Percentiles rank a stretch among this genome's conserved stretches.
phyloP scores from a whole-genome alignment of 1,139 yeast genomes.

The Geotrichum aggregatum region DNA sequence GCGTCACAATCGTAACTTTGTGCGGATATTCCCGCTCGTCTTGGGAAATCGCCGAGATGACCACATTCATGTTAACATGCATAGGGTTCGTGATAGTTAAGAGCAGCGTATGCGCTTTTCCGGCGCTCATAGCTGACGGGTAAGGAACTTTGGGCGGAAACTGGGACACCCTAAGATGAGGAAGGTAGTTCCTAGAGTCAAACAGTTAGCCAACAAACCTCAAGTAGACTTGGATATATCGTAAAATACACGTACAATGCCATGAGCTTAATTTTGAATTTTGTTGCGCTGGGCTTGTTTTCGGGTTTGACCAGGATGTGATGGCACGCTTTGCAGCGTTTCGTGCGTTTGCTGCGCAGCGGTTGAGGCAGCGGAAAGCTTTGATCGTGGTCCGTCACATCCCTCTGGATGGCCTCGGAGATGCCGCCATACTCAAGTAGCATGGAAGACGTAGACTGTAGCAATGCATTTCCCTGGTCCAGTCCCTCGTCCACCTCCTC shows the following conservation, averaged over 20 bases:
- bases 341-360: constrained; percentile 31
- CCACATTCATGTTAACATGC: constrained; percentile 27
- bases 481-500: constrained; percentile 20
- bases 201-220: background rate
- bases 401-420: constrained; percentile 9
- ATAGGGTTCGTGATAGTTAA: constrained; percentile 33
- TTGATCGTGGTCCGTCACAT: constrained; percentile 15
- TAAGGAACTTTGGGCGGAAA: constrained; percentile 16
- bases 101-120: constrained; percentile 20
- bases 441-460: constrained; percentile 13
- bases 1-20: constrained; percentile 28
- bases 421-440: background rate
- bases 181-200: constrained; percentile 24
- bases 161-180: constrained; percentile 25
- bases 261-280: constrained; percentile 28
- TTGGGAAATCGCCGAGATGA: constrained; percentile 27
- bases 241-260: constrained; percentile 29
- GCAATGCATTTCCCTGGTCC: constrained; percentile 18
- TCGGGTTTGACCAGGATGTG: constrained; percentile 33
- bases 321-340: constrained; percentile 34
- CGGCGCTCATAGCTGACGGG: constrained; percentile 21
- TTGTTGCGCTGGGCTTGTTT: constrained; percentile 29
- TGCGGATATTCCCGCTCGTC: constrained; percentile 17
- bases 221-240: too few species aligned
- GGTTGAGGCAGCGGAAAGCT: constrained; percentile 27